Conservation (phyloP, 345 rosid genomes). For the Isatis tinctoria region DNA sequence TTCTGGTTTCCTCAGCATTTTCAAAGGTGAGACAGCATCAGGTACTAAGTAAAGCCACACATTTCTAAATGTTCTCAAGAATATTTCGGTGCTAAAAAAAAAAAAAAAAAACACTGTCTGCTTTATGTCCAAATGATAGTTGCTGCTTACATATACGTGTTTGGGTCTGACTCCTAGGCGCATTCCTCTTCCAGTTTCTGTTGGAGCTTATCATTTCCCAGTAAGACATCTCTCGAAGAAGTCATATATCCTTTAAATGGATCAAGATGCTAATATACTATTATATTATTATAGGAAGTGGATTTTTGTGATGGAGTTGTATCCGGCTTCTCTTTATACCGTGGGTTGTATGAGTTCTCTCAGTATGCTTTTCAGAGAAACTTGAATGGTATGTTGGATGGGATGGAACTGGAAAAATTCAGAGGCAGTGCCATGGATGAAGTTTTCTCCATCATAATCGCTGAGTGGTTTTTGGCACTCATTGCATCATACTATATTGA, state of each 20-base stretch:
- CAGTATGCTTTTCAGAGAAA: constrained; percentile 51
- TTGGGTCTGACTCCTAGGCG: constrained; percentile 80
- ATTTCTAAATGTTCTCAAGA: neutral
- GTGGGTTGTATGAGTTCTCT: constrained; percentile 79
- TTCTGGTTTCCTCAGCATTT: constrained; percentile 64
- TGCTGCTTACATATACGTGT: constrained; percentile 55
- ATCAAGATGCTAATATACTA: neutral
- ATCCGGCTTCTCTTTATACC: constrained; percentile 85
- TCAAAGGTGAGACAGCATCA: constrained; percentile 76
- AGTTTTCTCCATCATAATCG: constrained; percentile 53
- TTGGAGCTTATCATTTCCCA: constrained; percentile 61
- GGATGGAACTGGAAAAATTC: constrained; percentile 79
- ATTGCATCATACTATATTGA: constrained; percentile 65
- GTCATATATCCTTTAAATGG: neutral
- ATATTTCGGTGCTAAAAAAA: neutral
- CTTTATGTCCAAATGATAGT: constrained; percentile 53
- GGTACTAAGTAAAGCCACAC: constrained; percentile 39
- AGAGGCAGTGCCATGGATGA: constrained; percentile 74
- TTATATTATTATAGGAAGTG: constrained; percentile 52
- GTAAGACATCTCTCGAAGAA: constrained; percentile 41
- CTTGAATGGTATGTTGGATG: constrained; percentile 52
- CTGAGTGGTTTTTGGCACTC: constrained; percentile 73
- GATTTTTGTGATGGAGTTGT: constrained; percentile 69
- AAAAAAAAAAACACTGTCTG: neutral
- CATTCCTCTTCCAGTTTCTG: constrained; percentile 60